Conservation (phyloP, 2,329 filamentous ascomycete genomes). For the Fusarium temperatum region DNA sequence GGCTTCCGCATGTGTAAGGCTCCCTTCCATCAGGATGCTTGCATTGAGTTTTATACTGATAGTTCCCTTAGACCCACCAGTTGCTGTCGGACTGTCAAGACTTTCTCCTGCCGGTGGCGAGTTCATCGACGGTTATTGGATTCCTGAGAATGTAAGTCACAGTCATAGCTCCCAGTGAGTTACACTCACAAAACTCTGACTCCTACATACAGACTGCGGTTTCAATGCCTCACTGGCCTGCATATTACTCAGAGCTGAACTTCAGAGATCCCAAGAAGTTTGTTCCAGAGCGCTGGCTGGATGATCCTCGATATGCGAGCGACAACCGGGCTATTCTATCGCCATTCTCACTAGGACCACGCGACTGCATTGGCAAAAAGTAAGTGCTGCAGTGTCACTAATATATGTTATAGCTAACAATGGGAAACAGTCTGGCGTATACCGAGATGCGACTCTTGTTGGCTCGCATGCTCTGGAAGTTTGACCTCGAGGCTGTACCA, state of each 20-base stretch:
- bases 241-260: not conserved
- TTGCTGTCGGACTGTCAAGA: not conserved
- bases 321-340: not conserved
- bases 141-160: not conserved
- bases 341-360: not conserved
- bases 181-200: not conserved
- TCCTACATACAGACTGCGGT: not conserved
- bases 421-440: not conserved
- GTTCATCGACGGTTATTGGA: constrained; percentile 1
- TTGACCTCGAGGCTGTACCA: not conserved
- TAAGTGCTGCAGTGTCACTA: fast-evolving
- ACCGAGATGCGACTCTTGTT: constrained; percentile 7
- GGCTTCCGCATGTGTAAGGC: not conserved
- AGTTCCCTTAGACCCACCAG: not conserved
- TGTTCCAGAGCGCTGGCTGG: constrained; percentile 1
- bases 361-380: constrained; percentile 16
- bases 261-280: not conserved
- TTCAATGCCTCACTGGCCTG: not conserved
- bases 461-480: constrained; percentile 7
- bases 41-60: not conserved
- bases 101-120: not conserved
- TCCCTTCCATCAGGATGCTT: fast-evolving
- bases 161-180: fast-evolving
- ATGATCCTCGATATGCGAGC: not conserved
- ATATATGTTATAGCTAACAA: fast-evolving